Percentiles rank a stretch among this genome's conserved stretches.
These are phyloP conservation scores for Penicillium italicum DNA, from an alignment of 2,329 filamentous ascomycete species.

Conservation along the genomic window DNA sequence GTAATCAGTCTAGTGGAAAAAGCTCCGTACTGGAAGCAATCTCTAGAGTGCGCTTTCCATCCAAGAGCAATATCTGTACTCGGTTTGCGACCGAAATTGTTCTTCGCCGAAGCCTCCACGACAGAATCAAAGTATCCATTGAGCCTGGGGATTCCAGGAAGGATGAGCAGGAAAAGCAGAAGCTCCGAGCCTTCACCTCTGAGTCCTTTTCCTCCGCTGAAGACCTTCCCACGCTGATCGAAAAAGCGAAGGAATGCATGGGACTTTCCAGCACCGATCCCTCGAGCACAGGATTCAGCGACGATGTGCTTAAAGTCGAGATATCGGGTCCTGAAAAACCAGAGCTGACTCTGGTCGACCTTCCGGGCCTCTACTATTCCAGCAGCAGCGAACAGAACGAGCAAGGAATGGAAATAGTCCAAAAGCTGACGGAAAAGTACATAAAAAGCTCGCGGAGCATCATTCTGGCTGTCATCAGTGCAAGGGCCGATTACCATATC, in stretches of 20 bases:
- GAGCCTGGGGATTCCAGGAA: constrained; percentile 17
- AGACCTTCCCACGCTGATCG: background rate
- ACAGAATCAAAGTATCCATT: constrained; percentile 38
- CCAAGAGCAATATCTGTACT: constrained; percentile 56
- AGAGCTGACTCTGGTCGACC: constrained; percentile 53
- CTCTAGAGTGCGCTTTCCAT: constrained; percentile 57
- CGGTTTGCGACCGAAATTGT: constrained; percentile 11
- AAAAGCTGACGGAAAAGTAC: background rate
- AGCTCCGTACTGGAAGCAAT: constrained; percentile 64
- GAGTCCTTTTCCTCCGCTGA: background rate
- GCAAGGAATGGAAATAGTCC: background rate
- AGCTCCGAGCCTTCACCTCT: constrained; percentile 55
- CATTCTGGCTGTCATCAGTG: background rate
- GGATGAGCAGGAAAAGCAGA: constrained; percentile 6
- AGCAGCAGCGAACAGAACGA: constrained; percentile 53
- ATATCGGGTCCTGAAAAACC: background rate
- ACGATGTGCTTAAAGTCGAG: background rate
- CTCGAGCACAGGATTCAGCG: background rate
- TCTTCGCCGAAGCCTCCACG: constrained; percentile 31
- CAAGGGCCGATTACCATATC: background rate
- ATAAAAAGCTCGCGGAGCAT: background rate
- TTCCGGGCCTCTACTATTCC: constrained; percentile 57
- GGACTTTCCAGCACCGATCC: background rate
- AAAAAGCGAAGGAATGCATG: background rate
- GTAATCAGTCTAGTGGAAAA: constrained; percentile 60